These are phyloP conservation scores for Candida sp. DNA, from an alignment of 1,139 yeast species.

Conservation along the genomic window DNA sequence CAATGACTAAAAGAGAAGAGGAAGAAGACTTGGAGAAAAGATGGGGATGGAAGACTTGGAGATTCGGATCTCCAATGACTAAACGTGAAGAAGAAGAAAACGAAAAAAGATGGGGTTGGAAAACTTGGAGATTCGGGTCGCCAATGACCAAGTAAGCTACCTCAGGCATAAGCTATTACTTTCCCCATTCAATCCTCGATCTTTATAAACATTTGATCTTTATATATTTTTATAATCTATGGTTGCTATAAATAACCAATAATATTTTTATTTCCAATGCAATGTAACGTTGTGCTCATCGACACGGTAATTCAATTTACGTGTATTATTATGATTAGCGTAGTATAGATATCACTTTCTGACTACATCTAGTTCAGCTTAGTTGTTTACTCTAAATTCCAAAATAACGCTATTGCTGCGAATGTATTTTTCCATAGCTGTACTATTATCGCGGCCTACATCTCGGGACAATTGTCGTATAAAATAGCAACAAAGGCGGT, in stretches of 20 bases:
- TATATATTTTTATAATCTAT: no score
- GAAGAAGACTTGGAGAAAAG: constrained; percentile 1
- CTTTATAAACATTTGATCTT: no score
- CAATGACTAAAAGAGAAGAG: not conserved
- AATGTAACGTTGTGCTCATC: not conserved
- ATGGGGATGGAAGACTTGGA: constrained; percentile 1
- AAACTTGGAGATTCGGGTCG: not conserved
- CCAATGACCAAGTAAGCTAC: not conserved
- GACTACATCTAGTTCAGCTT: no score
- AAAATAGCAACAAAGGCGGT: not conserved
- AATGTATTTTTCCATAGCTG: no score
- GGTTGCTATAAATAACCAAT: no score
- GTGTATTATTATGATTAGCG: no score
- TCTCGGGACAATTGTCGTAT: not conserved
- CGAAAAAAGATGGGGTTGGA: constrained; percentile 2
- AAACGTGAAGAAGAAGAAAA: not conserved
- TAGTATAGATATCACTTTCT: no score
- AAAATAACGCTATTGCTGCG: no score
- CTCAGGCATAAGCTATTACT: no score
- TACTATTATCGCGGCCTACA: not conserved
- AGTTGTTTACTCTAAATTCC: no score
- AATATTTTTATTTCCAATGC: not conserved
- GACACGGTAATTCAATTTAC: not conserved
- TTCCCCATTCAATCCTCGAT: no score
- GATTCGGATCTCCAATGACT: constrained; percentile 1